Conservation (phyloP, 371 early-diverging fungal genomes). For the Cokeromyces recurvatus region DNA sequence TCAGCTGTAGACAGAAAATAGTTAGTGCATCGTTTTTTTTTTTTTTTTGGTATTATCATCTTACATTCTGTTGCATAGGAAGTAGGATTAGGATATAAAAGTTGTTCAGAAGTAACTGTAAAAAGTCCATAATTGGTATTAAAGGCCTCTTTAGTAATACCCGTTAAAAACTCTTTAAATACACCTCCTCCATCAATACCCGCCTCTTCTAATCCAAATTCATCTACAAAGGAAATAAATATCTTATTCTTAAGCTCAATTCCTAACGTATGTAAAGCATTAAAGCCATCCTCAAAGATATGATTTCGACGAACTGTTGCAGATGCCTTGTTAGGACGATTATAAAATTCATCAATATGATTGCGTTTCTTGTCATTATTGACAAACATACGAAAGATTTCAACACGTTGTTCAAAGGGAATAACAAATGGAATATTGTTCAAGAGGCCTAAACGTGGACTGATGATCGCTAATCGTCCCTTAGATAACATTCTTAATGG, state of each 20-base stretch:
- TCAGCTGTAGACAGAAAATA: conserved; percentile 19
- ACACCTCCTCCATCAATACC: conserved; percentile 94
- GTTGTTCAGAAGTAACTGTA: conserved; percentile 65
- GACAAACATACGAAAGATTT: conserved; percentile 80
- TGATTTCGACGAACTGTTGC: conserved; percentile 64
- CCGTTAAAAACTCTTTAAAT: conserved; percentile 79
- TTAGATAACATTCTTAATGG: conserved; percentile 21
- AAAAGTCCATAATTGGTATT: conserved; percentile 78
- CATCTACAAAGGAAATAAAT: conserved; percentile 81
- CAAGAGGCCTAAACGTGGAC: conserved; percentile 70
- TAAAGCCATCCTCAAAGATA: conserved; percentile 89
- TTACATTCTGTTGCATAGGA: conserved; percentile 50
- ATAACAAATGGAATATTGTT: conserved; percentile 86
- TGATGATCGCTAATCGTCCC: conserved; percentile 41
- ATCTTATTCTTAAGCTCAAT: conserved; percentile 67
- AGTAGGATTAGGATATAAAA: conserved; percentile 79
- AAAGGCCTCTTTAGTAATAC: conserved; percentile 79
- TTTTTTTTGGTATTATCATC: conserved; percentile 1
- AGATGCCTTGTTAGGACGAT: conserved; percentile 14
- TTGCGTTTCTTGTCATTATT: conserved; percentile 56
- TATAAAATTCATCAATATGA: conserved; percentile 18
- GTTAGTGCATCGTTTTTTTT: background rate
- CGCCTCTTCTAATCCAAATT: conserved; percentile 82
- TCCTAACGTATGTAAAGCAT: conserved; percentile 55
- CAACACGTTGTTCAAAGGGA: conserved; percentile 84